Conservation (phyloP, 352 stramenopile genomes). For the Phytophthora foliorum region DNA sequence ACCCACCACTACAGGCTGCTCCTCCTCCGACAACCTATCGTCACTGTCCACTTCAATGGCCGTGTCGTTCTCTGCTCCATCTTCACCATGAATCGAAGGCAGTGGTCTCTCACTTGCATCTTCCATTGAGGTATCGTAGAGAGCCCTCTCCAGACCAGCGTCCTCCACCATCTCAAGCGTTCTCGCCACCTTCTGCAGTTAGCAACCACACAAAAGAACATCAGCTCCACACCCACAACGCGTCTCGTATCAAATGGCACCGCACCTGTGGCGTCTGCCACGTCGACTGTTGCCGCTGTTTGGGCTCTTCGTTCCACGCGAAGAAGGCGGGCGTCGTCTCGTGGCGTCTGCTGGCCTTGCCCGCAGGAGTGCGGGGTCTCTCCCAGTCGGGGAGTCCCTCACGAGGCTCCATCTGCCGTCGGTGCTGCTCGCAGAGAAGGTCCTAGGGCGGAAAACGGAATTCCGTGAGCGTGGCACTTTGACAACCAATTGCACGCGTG, state of each 20-base stretch:
- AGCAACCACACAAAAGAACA: neutral
- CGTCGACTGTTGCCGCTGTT: neutral
- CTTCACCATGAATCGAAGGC: neutral
- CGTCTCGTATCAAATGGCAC: neutral
- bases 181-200: conserved; percentile 33
- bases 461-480: neutral
- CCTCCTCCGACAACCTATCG: conserved; percentile 1
- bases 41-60: conserved; percentile 31
- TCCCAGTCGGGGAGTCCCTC: conserved; percentile 62
- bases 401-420: conserved; percentile 52
- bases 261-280: conserved; percentile 33
- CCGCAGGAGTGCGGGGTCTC: conserved; percentile 43
- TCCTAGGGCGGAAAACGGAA: conserved; percentile 29
- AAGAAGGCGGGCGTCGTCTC: conserved; percentile 53
- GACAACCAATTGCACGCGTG: conserved; percentile 8
- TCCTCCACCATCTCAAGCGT: conserved; percentile 34
- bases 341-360: conserved; percentile 37
- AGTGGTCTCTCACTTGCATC: conserved; percentile 2
- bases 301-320: conserved; percentile 51
- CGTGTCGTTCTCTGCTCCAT: conserved; percentile 8
- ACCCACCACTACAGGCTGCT: conserved; percentile 5
- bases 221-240: neutral
- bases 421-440: conserved; percentile 65
- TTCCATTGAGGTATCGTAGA: neutral
- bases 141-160: conserved; percentile 19